Percentiles rank a stretch among this genome's conserved stretches.
Evolutionary conservation across 495 filamentous ascomycete species (phyloP).

Genomic region (Penicillium arizonense): DNA sequence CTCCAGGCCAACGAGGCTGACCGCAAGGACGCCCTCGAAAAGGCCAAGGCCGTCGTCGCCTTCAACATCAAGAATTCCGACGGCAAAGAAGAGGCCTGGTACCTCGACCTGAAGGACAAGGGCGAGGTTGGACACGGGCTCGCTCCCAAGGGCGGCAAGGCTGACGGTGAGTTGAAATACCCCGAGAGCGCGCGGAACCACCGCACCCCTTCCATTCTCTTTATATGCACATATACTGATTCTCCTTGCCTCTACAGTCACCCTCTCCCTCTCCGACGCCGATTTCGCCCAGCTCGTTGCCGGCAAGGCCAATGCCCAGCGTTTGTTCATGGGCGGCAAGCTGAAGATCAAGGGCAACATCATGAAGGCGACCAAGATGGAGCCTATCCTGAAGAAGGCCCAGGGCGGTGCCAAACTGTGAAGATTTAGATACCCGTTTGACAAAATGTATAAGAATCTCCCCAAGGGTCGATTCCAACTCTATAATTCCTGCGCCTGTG

Average conservation of each 20-base stretch:
- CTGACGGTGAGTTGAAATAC: conserved; percentile 63
- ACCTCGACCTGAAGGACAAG: conserved; percentile 92
- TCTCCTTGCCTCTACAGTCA: conserved; percentile 53
- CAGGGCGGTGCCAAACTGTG: conserved; percentile 83
- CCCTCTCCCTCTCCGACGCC: conserved; percentile 75
- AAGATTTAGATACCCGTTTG: conserved; percentile 40
- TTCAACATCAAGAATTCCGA: conserved; percentile 88
- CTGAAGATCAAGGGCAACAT: conserved; percentile 97
- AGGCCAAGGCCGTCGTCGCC: conserved; percentile 82
- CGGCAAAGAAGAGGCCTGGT: conserved; percentile 79
- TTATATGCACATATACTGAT: conserved; percentile 2
- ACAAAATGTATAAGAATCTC: conserved; percentile 4
- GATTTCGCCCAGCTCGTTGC: conserved; percentile 80
- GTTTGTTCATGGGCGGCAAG: conserved; percentile 94
- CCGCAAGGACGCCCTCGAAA: conserved; percentile 83
- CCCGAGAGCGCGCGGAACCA: neutral
- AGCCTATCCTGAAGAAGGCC: conserved; percentile 90
- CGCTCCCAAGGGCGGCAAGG: conserved; percentile 65
- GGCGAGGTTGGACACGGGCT: conserved; percentile 77
- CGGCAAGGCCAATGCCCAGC: conserved; percentile 92
- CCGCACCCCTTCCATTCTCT: neutral
- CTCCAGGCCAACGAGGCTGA: conserved; percentile 68
- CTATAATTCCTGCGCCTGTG: conserved; percentile 71
- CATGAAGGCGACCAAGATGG: conserved; percentile 98
- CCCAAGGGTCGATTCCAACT: conserved; percentile 40